These are phyloP conservation scores for Rhodotorula sp. DNA, from an alignment of 1,284 basidiomycete species.

Conservation along the genomic window DNA sequence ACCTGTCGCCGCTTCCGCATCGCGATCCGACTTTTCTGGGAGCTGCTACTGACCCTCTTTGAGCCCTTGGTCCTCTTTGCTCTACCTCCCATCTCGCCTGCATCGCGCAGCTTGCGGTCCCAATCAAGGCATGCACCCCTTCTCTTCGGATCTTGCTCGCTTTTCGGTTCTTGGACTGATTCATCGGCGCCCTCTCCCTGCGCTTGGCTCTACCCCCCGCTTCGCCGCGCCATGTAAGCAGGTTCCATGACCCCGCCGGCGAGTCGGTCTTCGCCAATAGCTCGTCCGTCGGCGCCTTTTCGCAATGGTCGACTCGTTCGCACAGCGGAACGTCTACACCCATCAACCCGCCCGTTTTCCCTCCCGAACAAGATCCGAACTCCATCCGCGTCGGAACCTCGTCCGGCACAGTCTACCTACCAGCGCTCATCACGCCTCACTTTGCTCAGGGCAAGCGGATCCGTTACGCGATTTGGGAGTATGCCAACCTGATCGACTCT, in stretches of 20 bases:
- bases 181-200: too few species aligned
- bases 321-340: slow-evolving; percentile 17
- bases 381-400: slow-evolving; percentile 48
- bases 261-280: slow-evolving; percentile 38
- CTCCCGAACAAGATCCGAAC: slow-evolving; percentile 35
- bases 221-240: slow-evolving; percentile 43
- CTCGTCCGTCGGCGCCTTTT: slow-evolving; percentile 26
- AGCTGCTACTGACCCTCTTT: slow-evolving; percentile 68
- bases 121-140: too few species aligned
- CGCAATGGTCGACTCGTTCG: slow-evolving; percentile 51
- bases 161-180: not conserved
- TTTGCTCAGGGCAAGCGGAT: slow-evolving; percentile 72
- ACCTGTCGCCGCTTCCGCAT: not conserved
- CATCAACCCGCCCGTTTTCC: not conserved
- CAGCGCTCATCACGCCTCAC: slow-evolving; percentile 75
- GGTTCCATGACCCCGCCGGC: slow-evolving; percentile 38
- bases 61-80: not conserved
- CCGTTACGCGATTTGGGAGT: slow-evolving; percentile 64
- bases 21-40: slow-evolving; percentile 66
- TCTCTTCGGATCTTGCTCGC: too few species aligned
- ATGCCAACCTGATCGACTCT: slow-evolving; percentile 81
- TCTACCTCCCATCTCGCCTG: not conserved
- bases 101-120: not conserved
- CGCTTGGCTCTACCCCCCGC: not conserved
- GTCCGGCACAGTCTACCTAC: slow-evolving; percentile 57